phyloP scores from a whole-genome alignment of 108 stramenopile species.

The Halocafeteria seosinensis region DNA sequence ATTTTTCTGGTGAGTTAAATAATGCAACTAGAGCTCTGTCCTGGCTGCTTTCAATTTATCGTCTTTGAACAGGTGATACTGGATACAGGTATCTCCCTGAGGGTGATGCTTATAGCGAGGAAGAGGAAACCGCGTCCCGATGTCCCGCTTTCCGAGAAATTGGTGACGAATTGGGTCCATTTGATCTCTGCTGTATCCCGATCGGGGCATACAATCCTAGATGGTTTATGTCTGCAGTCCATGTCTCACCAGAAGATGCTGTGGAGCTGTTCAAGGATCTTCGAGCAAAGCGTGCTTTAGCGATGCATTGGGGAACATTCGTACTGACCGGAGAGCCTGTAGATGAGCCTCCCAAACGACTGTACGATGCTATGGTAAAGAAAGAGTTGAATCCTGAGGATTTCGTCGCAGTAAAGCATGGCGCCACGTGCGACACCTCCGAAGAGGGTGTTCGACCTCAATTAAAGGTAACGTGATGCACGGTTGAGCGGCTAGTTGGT shows the following conservation, averaged over 20 bases:
- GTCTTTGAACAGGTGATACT: background rate
- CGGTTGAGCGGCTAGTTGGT: too few relatives aligned
- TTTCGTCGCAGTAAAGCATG: background rate
- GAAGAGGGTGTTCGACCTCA: too few relatives aligned
- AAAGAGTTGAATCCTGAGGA: background rate
- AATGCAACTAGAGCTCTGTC: too few relatives aligned
- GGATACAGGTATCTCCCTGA: background rate
- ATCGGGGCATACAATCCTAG: conserved; percentile 77
- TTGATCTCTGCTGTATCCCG: conserved; percentile 65
- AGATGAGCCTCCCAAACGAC: conserved; percentile 31
- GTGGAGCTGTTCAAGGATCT: conserved; percentile 53
- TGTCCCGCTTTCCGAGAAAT: conserved; percentile 67
- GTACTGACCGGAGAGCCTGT: conserved; percentile 52
- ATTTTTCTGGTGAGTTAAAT: conserved; percentile 66
- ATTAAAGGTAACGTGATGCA: too few relatives aligned
- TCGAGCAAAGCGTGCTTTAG: conserved; percentile 41
- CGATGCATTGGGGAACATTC: conserved; percentile 77
- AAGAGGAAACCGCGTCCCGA: background rate
- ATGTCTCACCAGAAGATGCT: conserved; percentile 64
- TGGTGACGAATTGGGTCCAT: conserved; percentile 56
- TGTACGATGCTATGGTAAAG: background rate
- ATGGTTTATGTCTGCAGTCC: conserved; percentile 63
- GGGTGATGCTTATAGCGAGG: background rate
- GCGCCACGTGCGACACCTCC: too few relatives aligned
- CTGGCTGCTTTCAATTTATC: too few relatives aligned